These are phyloP conservation scores for Thielaviopsis euricoi DNA, from an alignment of 2,329 filamentous ascomycete species.

Conservation along the genomic window DNA sequence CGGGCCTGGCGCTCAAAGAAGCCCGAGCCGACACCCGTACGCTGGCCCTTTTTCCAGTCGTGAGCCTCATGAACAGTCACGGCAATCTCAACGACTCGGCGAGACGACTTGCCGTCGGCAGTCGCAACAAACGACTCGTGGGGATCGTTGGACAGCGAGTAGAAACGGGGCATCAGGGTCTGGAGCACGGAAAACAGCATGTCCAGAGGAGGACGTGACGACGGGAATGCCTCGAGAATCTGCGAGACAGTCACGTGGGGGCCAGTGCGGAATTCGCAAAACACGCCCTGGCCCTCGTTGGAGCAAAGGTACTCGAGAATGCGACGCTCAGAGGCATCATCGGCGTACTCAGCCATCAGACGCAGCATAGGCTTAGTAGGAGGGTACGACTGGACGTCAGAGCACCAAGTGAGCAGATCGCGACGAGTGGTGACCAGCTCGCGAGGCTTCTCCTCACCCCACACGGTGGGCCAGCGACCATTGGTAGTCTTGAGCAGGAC, in stretches of 20 bases:
- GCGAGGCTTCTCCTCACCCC: conserved; percentile 76
- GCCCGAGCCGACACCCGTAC: conserved; percentile 79
- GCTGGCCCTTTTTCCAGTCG: conserved; percentile 56
- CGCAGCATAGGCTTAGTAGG: conserved; percentile 79
- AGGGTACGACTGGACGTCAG: conserved; percentile 81
- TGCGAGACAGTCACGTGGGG: conserved; percentile 75
- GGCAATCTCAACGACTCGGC: conserved; percentile 84
- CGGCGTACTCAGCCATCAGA: conserved; percentile 69
- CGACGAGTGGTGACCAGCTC: conserved; percentile 80
- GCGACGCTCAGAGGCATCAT: conserved; percentile 70
- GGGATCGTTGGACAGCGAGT: conserved; percentile 92
- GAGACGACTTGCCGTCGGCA: conserved; percentile 41
- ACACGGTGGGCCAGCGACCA: conserved; percentile 92
- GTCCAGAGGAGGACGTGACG: conserved; percentile 73
- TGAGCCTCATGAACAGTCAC: conserved; percentile 81
- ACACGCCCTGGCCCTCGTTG: conserved; percentile 76
- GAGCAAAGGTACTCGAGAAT: conserved; percentile 74
- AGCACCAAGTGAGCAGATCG: conserved; percentile 90
- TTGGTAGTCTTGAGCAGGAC: conserved; percentile 61
- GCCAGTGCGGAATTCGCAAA: conserved; percentile 86
- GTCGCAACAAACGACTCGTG: conserved; percentile 52
- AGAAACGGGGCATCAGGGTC: conserved; percentile 93
- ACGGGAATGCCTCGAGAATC: conserved; percentile 81
- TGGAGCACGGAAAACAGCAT: conserved; percentile 64
- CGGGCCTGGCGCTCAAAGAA: conserved; percentile 79